Evolutionary conservation across 305 asterid genomes (phyloP), one percentile per base, ranked within the genome.

Genomic region (Plantago lanceolata): DNA sequence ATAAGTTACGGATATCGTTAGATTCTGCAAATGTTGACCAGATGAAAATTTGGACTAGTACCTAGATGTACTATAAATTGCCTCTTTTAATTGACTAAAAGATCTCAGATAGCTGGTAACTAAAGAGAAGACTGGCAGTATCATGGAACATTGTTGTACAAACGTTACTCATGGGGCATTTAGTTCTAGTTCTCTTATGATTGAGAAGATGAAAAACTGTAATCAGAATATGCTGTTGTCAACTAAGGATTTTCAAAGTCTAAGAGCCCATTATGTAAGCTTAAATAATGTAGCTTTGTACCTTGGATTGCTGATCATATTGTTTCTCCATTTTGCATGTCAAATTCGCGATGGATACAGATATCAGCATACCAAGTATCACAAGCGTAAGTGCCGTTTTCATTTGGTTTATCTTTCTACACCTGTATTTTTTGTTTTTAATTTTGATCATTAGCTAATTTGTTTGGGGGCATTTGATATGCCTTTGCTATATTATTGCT

Each of bases 341-440:
- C 74, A 43, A 64, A 66, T 57, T 66, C 72, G 65, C 75, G 35
- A 69, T 64, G 69, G 67, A 66, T 58, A 84, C 95, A 89, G 99
- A 78, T 93, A 89, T 83, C 99, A 93, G 71, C 97, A 93, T 73
- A 89, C 97, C 67, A 89, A 89, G 83, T 93, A 89, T 81, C 97
- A 93, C 81, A 89, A 93, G 75, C 96, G 97, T 89, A 83, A 89
- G 99, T 81, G 51, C 19, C 53, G 48, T 57, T 63, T 68, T 75
- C 65, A 5, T 33, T 33, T 66, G 65, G 72, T 63, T 68, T 8
- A 21, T 49, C 62, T 54, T 48, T 15, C 28, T 26, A 55, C 31
- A 56, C 58, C 48, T 65, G 28, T 66, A 56, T 53, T 61, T 11
- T 33, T 11, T 44, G 48, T 12, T 48, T 18, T 48, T 26, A 17